phyloP scores from a whole-genome alignment of 2,329 filamentous ascomycete genomes.

The Emmonsiellopsis sp. region DNA sequence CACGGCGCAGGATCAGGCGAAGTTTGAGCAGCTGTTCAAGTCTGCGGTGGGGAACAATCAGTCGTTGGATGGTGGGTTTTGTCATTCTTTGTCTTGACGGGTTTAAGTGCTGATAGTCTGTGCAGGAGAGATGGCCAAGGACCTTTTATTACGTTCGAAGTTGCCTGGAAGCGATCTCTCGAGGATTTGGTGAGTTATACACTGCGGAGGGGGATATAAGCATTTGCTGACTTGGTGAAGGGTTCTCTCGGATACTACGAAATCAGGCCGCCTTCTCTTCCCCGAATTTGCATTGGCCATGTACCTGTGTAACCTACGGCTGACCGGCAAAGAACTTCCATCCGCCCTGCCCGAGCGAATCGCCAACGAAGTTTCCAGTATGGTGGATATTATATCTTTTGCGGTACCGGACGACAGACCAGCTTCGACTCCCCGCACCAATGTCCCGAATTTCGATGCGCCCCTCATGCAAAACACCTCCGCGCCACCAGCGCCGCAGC shows the following conservation, averaged over 20 bases:
- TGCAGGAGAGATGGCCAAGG: constrained; percentile 70
- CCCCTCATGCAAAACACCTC: constrained; percentile 41
- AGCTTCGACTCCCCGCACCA: constrained; percentile 46
- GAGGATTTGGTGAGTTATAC: constrained; percentile 65
- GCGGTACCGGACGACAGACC: constrained; percentile 67
- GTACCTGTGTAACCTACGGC: constrained; percentile 93
- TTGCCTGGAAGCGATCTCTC: constrained; percentile 79
- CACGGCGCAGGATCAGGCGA: constrained; percentile 85
- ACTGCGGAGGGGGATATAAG: constrained; percentile 17
- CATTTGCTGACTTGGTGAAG: constrained; percentile 35
- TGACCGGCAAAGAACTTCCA: constrained; percentile 79
- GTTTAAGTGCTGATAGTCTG: constrained; percentile 11
- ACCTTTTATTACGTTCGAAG: constrained; percentile 79
- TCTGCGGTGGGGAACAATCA: constrained; percentile 79
- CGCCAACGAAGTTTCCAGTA: constrained; percentile 94
- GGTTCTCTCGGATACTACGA: constrained; percentile 90
- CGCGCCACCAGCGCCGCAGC: constrained; percentile 47
- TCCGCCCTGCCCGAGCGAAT: constrained; percentile 69
- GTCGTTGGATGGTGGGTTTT: constrained; percentile 61
- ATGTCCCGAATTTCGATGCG: constrained; percentile 62
- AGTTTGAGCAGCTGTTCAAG: constrained; percentile 97
- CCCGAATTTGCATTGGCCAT: constrained; percentile 96
- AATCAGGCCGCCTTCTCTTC: constrained; percentile 91
- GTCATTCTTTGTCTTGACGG: neutral
- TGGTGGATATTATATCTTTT: constrained; percentile 99